Conservation (phyloP, 345 rosid genomes). For the Bruguiera gymnorhiza region DNA sequence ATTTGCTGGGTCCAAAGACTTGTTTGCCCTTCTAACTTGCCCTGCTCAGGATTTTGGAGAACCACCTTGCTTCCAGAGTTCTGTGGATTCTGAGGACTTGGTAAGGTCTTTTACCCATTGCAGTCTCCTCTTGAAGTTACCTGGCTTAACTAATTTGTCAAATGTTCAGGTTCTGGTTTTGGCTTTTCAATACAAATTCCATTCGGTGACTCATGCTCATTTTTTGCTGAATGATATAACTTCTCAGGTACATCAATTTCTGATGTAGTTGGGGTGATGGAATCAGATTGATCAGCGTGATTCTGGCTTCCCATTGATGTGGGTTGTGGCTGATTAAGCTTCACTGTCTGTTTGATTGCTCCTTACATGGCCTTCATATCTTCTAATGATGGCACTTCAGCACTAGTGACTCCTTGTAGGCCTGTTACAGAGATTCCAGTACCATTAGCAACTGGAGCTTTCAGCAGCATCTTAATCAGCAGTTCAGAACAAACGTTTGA, state of each 20-base stretch:
- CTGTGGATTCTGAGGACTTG: conserved; percentile 25
- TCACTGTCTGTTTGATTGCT: conserved; percentile 39
- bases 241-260: conserved; percentile 39
- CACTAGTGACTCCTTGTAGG: conserved; percentile 33
- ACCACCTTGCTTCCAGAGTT: conserved; percentile 23
- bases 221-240: conserved; percentile 27
- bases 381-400: conserved; percentile 35
- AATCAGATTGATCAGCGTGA: conserved; percentile 29
- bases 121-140: conserved; percentile 31
- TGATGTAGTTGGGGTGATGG: conserved; percentile 33
- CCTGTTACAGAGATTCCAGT: conserved; percentile 32
- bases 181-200: conserved; percentile 34
- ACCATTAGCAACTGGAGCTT: conserved; percentile 46
- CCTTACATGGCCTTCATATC: conserved; percentile 43
- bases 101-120: conserved; percentile 34
- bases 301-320: conserved; percentile 30
- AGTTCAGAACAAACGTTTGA: conserved; percentile 54
- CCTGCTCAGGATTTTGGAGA: conserved; percentile 42
- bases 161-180: conserved; percentile 43
- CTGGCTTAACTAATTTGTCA: conserved; percentile 49
- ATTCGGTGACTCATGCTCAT: conserved; percentile 35
- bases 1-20: conserved; percentile 45
- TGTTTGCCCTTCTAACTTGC: conserved; percentile 34
- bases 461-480: conserved; percentile 68
- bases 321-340: conserved; percentile 37